Base-by-base conservation (phyloP, 352 stramenopile species). In the Globisporangium abappressorium region DNA sequence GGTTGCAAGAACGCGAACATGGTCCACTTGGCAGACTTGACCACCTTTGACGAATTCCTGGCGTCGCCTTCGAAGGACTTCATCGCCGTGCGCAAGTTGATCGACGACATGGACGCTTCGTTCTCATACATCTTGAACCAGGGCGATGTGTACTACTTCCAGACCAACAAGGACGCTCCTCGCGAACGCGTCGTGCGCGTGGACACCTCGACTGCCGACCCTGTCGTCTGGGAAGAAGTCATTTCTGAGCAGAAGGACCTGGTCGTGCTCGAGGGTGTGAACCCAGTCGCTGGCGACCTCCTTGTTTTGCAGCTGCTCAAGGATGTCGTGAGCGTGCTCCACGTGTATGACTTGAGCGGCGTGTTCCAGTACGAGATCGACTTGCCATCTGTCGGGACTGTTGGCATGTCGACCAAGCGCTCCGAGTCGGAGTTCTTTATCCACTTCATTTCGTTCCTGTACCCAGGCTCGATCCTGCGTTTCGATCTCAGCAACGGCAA, bases 1-100 rank as follows among this genome's bases (percentile, higher is more conserved):
- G 86, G 86, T 49, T 97, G 88, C 82, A 95, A 95, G 77, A 94
- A 93, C 60, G 88, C 92, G 56, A 96, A 97, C 69, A 93, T 92
- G 87, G 71, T 97, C 28, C 90, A 93, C 57, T 61, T 92, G 9
- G 83, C 84, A n/a, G 71, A 89, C 36, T 57, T 92, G 26, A 68
- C 60, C 14, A 73, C 70, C 41, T 91, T 92, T 69, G 73, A 79
- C 0, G 66, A 64, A 18, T 92, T 87, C 62, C 62, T 87, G 22
- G 73, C 77, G 9, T 72, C 70, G 6, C 57, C 74, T 2, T 67
- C 68, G 12, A 69, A 79, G 22, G 54, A 76, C 2, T 65, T 70
- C 0, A 78, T 94, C 47, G 26, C 73, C 1, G 77, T 92, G 22
- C 81, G 89, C 33, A 95, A 94, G 65, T 72, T 97, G 9, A 84